Evolutionary conservation across 768 basidiomycete genomes (phyloP).

Genomic region (Rhizopogon vesiculosus): DNA sequence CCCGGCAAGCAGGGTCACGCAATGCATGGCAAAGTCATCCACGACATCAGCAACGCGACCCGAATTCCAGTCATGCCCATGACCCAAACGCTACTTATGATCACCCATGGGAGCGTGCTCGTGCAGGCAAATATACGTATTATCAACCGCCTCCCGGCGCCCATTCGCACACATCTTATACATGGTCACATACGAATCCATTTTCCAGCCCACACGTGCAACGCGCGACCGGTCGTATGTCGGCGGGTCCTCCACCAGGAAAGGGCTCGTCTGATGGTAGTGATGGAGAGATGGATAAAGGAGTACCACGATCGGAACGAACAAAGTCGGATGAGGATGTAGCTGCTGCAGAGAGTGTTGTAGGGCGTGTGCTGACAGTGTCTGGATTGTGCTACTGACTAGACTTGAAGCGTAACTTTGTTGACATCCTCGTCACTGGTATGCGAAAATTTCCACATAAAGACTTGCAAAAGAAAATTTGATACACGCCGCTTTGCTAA

Average conservation of each 20-base stretch:
- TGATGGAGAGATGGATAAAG: neutral
- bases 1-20: conserved; percentile 20
- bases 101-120: conserved; percentile 8
- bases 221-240: conserved; percentile 18
- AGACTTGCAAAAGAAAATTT: too few species aligned
- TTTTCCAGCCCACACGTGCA: conserved; percentile 22
- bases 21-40: conserved; percentile 22
- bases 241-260: conserved; percentile 3
- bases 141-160: conserved; percentile 3
- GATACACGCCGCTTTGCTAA: too few species aligned
- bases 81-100: conserved; percentile 2
- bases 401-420: too few species aligned
- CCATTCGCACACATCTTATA: neutral
- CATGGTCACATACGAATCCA: conserved; percentile 12
- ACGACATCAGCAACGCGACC: conserved; percentile 5
- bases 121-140: neutral
- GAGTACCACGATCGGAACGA: neutral
- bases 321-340: conserved; percentile 15
- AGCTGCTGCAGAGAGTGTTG: conserved; percentile 19
- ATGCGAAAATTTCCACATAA: too few species aligned
- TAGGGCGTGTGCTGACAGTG: conserved; percentile 22
- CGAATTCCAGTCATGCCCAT: conserved; percentile 6
- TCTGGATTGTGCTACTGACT: conserved; percentile 21
- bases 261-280: neutral
- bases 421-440: too few species aligned